Conservation (phyloP, 495 filamentous ascomycete genomes). For the Cercophora newfieldiana region DNA sequence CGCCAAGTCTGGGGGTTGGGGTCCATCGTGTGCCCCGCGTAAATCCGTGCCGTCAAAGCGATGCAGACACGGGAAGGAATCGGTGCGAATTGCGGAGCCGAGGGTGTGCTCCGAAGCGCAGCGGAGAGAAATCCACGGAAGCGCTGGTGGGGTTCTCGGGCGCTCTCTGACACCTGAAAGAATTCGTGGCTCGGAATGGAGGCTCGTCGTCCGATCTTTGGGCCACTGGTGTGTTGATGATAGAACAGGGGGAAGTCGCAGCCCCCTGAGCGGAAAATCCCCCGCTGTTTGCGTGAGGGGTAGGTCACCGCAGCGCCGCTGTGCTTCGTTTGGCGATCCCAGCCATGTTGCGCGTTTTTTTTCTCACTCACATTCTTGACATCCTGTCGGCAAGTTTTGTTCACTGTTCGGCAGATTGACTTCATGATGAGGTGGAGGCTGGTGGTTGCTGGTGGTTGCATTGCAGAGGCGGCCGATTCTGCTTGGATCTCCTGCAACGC, state of each 20-base stretch:
- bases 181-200: not conserved
- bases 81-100: not conserved
- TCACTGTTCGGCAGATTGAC: not conserved
- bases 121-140: not conserved
- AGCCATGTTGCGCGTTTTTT: not conserved
- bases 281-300: not conserved
- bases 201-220: not conserved
- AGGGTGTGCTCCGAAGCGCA: not conserved
- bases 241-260: not conserved
- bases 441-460: not conserved
- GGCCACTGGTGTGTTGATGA: not conserved
- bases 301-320: too few species aligned
- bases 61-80: not conserved
- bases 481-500: not conserved
- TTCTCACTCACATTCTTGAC: not conserved
- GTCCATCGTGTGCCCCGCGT: not conserved
- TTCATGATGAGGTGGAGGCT: not conserved
- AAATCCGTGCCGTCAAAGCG: not conserved
- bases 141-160: not conserved
- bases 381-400: not conserved
- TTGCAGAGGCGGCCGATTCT: not conserved
- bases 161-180: not conserved
- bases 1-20: not conserved
- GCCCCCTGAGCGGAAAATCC: not conserved
- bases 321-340: not conserved